Conservation (phyloP, 371 early-diverging fungal species). For the Gilbertella persicaria region DNA sequence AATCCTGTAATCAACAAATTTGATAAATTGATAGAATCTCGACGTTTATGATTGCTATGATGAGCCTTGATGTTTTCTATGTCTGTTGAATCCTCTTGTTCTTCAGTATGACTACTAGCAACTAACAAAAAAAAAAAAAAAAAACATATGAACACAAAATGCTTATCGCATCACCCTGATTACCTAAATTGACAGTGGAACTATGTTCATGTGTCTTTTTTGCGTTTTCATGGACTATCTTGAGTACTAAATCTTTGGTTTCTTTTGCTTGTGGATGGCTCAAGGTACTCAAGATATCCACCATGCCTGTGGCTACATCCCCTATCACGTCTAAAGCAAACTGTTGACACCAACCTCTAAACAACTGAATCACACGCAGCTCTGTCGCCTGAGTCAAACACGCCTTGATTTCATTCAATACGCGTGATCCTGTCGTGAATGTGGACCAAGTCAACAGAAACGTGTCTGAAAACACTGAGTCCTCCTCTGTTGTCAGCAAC, state of each 20-base stretch:
- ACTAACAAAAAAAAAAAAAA: neutral
- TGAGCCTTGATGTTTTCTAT: conserved; percentile 20
- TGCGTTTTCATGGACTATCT: conserved; percentile 33
- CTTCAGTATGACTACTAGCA: neutral
- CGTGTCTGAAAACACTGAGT: conserved; percentile 29
- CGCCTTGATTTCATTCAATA: conserved; percentile 57
- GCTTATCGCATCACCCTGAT: neutral
- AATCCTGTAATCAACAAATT: conserved; percentile 61
- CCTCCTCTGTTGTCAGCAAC: conserved; percentile 42
- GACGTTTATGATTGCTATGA: neutral
- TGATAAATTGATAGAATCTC: conserved; percentile 46
- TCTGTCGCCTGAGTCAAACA: conserved; percentile 5
- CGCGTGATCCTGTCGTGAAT: conserved; percentile 53
- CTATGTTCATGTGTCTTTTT: conserved; percentile 10
- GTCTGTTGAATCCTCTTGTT: conserved; percentile 1
- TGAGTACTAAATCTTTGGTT: conserved; percentile 32
- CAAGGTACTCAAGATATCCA: conserved; percentile 31
- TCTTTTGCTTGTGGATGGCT: neutral
- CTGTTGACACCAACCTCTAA: conserved; percentile 29
- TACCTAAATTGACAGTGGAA: neutral
- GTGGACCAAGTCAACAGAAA: conserved; percentile 63
- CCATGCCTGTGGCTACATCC: conserved; percentile 43
- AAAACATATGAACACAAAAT: neutral
- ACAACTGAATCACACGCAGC: conserved; percentile 26
- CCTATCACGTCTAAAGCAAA: conserved; percentile 42